Evolutionary conservation across 768 basidiomycete genomes (phyloP), one percentile per base, ranked within the genome.

Genomic region (Galerina sulciceps): DNA sequence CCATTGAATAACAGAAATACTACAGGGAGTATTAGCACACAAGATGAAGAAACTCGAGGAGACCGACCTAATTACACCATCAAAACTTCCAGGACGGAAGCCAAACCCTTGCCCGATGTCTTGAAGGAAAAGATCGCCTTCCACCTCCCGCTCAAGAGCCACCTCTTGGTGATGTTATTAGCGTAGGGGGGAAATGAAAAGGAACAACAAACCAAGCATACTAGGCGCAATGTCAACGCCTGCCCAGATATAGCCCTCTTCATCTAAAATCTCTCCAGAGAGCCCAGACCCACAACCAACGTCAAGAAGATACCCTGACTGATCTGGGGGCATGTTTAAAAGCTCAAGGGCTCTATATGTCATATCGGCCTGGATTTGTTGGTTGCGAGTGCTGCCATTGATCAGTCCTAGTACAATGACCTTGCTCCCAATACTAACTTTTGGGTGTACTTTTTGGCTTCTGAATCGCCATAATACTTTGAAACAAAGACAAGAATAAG

Each of bases 1-100:
- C 97, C 97, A 99, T 76, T 99, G 97, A 5, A 99, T 79, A n/a
- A 98, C 96, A 22, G 97, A 99, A 67, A 99, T 91, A 69, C 96
- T 99, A 68, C 2, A 56, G 45, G 50, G 53, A 18, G 17, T 48
- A 37, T n/a, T 38, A 46, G 31, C 11, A 36, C 37, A n/a, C 10
- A 6, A 53, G 17, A 10, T 1, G 8, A 1, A 34, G 34, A n/a
- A 8, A 18, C 26, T 14, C 1, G 35, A 5, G 23, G 65, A 14
- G 18, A 66, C 78, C 35, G 37, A 91, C 95, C 95, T 96, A 69
- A 99, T 99, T 6, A 94, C 96, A 40, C 96, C 97, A 71, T 99
- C 97, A 71, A 99, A 99, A 61, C 91, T 91, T 59, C 96, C 97
- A 56, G 97, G 93, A 40, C 97, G 85, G 73, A 97, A 99, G 6